These are phyloP conservation scores for Magnusiomyces clavatus DNA, from an alignment of 1,139 yeast genomes.

Conservation along the genomic window DNA sequence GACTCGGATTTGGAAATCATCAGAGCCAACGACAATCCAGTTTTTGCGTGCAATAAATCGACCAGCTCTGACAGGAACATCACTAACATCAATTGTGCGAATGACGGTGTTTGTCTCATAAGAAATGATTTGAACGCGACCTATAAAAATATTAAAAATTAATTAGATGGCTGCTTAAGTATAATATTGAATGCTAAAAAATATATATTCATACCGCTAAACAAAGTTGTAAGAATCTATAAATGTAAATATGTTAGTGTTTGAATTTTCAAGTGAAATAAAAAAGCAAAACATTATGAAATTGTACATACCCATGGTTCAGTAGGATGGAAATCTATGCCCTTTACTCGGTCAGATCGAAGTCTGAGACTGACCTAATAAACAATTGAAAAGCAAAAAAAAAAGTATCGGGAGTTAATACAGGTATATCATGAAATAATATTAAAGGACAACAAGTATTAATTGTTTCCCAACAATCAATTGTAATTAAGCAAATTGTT, in stretches of 20 bases:
- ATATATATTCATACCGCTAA: constrained; percentile 51
- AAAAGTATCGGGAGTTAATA: background rate
- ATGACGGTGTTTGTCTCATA: constrained; percentile 70
- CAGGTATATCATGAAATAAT: too few species aligned
- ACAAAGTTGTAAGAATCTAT: constrained; percentile 61
- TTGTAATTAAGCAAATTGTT: too few species aligned
- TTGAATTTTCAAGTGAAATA: background rate
- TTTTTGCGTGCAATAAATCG: constrained; percentile 91
- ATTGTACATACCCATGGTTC: constrained; percentile 71
- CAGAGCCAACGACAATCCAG: constrained; percentile 96
- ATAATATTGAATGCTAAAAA: background rate
- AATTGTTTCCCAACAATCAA: too few species aligned
- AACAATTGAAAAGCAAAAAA: constrained; percentile 26
- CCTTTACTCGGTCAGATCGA: constrained; percentile 94
- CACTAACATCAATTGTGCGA: constrained; percentile 77
- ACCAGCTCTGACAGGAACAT: constrained; percentile 93
- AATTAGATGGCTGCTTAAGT: too few species aligned
- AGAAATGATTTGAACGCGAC: constrained; percentile 81
- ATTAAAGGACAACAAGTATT: too few species aligned
- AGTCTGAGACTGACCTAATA: constrained; percentile 65
- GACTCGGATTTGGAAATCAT: constrained; percentile 88
- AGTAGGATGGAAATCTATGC: constrained; percentile 94
- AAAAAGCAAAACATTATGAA: background rate
- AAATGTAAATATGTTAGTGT: constrained; percentile 5
- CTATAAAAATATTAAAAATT: constrained; percentile 18